Conservation (phyloP, 192 early-diverging fungal species). For the Funneliformis mosseae region DNA sequence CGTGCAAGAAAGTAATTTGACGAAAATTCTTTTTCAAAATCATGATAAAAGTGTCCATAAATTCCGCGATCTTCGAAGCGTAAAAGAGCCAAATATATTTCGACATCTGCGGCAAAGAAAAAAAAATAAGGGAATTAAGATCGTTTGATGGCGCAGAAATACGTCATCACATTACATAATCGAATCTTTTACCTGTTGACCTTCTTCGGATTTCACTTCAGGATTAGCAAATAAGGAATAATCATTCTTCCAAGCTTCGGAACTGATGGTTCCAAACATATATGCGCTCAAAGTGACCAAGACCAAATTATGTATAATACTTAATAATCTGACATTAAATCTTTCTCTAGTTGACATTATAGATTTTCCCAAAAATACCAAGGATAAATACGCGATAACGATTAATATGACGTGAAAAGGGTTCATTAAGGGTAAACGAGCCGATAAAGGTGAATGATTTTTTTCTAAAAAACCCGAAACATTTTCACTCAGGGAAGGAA, state of each 20-base stretch:
- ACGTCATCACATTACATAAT: neutral
- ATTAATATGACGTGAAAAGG: constrained; percentile 61
- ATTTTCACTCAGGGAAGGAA: constrained; percentile 37
- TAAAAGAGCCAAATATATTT: constrained; percentile 69
- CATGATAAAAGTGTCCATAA: constrained; percentile 70
- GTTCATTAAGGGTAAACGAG: constrained; percentile 64
- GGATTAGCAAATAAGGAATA: constrained; percentile 57
- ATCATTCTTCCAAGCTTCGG: constrained; percentile 48
- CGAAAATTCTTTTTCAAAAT: constrained; percentile 69
- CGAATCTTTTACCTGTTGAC: constrained; percentile 45
- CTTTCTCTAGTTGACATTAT: constrained; percentile 53
- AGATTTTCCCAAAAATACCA: constrained; percentile 50
- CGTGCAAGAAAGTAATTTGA: constrained; percentile 67
- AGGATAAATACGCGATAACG: constrained; percentile 47
- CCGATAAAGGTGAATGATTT: constrained; percentile 40
- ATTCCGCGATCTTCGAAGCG: constrained; percentile 64
- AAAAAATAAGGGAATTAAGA: constrained; percentile 1
- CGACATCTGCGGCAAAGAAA: constrained; percentile 50
- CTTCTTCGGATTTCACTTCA: constrained; percentile 50
- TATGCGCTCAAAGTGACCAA: constrained; percentile 57
- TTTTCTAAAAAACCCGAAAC: constrained; percentile 35
- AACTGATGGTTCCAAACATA: constrained; percentile 55
- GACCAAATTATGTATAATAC: constrained; percentile 57
- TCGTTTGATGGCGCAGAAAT: neutral
- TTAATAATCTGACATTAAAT: constrained; percentile 53